Evolutionary conservation across 192 early-diverging fungal genomes (phyloP), one percentile per base, ranked within the genome.

Genomic region (Coemansia sp.): DNA sequence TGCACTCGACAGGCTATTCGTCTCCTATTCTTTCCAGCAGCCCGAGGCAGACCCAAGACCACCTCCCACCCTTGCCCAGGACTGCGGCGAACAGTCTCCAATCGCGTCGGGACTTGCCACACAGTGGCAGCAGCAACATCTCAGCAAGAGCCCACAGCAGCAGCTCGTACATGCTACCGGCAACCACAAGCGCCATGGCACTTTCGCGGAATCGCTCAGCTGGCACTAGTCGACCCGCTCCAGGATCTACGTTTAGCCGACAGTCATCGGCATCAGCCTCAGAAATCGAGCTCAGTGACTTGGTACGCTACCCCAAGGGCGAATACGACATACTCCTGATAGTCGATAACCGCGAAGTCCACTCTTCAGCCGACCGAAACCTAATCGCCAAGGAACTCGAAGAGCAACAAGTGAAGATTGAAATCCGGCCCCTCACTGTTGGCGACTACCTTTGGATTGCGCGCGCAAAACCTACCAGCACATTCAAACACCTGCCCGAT

Each of bases 371-470:
- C 0, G 90, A 96, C 50, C 88, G 95, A 36, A 82, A 82, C 40
- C 93, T 90, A 58, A 87, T 99, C 32, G 85, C 87, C 34, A 67
- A 85, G 31, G 87, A 89, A 46, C 85, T 99, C 12, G 80, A 78
- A 34, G 67, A 84, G 17, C 71, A 83, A 19, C 88, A 88, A 0
- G 65, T 96, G 1, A 74, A 68, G 5, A 72, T 88, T 2, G 76
- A 85, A 11, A 88, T 86, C 5, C 80, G 90, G 13, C 76, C 85
- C 13, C 78, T 99, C 63, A 88, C 89, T 7, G 71, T 99, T 8
- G 97, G 96, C 31, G 97, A 99, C 72, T 88, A 95, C 10, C 65
- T 92, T 42, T 99, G 96, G 96, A 84, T 97, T 2, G 97, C 95
- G 0, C 82, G 80, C 31, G 64, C 82, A 34, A 65, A 67, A 15